A percentile compares a stretch with the other conserved stretches of the same genome.
phyloP scores from a whole-genome alignment of 106 monocot species.

The Amphibolis antarctica region DNA sequence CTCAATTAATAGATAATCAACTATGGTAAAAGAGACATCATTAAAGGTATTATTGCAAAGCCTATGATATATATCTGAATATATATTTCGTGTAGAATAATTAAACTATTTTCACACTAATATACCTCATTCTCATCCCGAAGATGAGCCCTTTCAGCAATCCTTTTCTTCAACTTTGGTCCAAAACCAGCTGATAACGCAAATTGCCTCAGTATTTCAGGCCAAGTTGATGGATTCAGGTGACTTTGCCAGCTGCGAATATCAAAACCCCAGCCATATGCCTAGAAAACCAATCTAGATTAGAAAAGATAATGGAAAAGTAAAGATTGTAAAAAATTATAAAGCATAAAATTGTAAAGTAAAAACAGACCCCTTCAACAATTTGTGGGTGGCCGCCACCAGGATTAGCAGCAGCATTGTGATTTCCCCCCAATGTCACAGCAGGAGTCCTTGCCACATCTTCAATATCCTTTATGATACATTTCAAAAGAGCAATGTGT shows the following conservation, averaged over 20 bases:
- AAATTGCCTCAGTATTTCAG: slow-evolving; percentile 88
- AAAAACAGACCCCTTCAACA: slow-evolving; percentile 69
- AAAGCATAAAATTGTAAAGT: not conserved
- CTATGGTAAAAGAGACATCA: too few relatives aligned
- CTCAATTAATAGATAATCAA: too few relatives aligned
- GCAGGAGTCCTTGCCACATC: slow-evolving; percentile 86
- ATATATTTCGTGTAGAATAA: not conserved
- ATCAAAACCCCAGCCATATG: slow-evolving; percentile 92
- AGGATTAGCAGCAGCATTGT: slow-evolving; percentile 70
- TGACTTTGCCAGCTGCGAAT: slow-evolving; percentile 86
- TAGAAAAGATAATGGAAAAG: slow-evolving; percentile 2
- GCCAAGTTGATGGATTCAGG: slow-evolving; percentile 81
- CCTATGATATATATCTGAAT: too few relatives aligned
- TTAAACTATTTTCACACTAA: not conserved
- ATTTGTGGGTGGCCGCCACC: slow-evolving; percentile 87
- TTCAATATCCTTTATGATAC: slow-evolving; percentile 91
- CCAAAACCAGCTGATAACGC: slow-evolving; percentile 89
- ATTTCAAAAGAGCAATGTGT: slow-evolving; percentile 69
- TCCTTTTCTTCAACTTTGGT: slow-evolving; percentile 72
- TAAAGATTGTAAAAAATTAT: not conserved
- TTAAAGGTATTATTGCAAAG: too few relatives aligned
- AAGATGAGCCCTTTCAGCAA: slow-evolving; percentile 30
- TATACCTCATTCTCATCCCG: slow-evolving; percentile 80
- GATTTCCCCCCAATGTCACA: slow-evolving; percentile 45
- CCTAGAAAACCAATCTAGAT: slow-evolving; percentile 30